A percentile compares a stretch with the other conserved stretches of the same genome.
Evolutionary conservation across 768 basidiomycete species (phyloP).

Genomic region (Candolleomyces aberdarensis): DNA sequence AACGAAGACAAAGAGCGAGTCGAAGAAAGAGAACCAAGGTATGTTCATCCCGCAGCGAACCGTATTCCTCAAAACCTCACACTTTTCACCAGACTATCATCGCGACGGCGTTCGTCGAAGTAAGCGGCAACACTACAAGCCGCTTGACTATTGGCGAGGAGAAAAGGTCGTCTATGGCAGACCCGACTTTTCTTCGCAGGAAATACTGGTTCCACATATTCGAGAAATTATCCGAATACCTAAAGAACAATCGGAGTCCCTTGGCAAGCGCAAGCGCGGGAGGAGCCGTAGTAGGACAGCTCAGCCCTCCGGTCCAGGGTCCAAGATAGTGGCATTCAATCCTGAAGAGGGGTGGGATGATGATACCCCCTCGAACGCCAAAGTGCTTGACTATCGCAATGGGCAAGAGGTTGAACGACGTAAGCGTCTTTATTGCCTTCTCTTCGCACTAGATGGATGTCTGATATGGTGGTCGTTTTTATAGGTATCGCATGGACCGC

Average conservation of each 20-base stretch:
- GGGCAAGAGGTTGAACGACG: conserved; percentile 65
- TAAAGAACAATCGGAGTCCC: conserved; percentile 32
- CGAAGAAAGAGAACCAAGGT: conserved; percentile 43
- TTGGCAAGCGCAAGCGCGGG: conserved; percentile 39
- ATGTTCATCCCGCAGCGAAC: conserved; percentile 7
- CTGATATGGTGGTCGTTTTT: conserved; percentile 5
- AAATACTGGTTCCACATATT: conserved; percentile 60
- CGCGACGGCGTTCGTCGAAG: conserved; percentile 68
- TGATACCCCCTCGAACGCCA: conserved; percentile 60
- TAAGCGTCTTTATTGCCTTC: conserved; percentile 36
- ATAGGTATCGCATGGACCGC: conserved; percentile 79
- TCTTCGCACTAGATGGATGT: background rate
- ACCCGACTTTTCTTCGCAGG: conserved; percentile 28
- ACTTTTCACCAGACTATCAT: conserved; percentile 20
- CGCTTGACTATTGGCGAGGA: conserved; percentile 90
- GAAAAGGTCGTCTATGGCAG: conserved; percentile 85
- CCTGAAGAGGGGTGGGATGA: conserved; percentile 87
- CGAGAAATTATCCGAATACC: conserved; percentile 63
- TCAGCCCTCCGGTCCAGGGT: conserved; percentile 31
- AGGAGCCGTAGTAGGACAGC: conserved; percentile 60
- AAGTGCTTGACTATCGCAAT: conserved; percentile 65
- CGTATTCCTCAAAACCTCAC: background rate
- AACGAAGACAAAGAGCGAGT: conserved; percentile 20
- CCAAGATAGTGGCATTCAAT: conserved; percentile 20
- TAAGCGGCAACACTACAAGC: conserved; percentile 61